Evolutionary conservation across 78 protist species (phyloP).

Genomic region (Monosiga brevicollis): DNA sequence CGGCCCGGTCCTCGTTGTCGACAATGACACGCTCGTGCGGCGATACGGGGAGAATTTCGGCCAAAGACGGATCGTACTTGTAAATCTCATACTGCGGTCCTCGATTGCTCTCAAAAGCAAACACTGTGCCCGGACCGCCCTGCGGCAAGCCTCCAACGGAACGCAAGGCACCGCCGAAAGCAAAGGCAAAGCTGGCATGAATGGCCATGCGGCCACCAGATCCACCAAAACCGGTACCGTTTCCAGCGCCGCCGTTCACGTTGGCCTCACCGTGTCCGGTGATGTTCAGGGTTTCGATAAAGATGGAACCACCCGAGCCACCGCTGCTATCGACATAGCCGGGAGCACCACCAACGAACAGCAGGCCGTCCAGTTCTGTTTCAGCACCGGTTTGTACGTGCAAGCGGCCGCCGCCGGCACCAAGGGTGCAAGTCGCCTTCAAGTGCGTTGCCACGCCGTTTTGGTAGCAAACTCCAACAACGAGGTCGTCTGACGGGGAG

Average conservation of each 20-base stretch:
- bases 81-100: background rate
- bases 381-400: background rate
- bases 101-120: background rate
- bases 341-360: background rate
- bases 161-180: background rate
- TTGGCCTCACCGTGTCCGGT: background rate
- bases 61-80: background rate
- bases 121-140: background rate
- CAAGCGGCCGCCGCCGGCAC: background rate
- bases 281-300: background rate
- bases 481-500: background rate
- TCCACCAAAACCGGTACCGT: background rate
- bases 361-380: background rate
- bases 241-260: background rate
- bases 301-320: background rate
- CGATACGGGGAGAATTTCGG: background rate
- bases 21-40: background rate
- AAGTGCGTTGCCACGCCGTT: background rate
- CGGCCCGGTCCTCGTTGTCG: background rate
- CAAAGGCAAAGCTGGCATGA: background rate
- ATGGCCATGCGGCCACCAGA: background rate
- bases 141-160: background rate
- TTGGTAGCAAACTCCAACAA: background rate
- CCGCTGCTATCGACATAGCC: background rate
- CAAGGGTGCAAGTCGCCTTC: background rate